Evolutionary conservation across 2,329 filamentous ascomycete genomes (phyloP).

Genomic region (Fusarium sp.): DNA sequence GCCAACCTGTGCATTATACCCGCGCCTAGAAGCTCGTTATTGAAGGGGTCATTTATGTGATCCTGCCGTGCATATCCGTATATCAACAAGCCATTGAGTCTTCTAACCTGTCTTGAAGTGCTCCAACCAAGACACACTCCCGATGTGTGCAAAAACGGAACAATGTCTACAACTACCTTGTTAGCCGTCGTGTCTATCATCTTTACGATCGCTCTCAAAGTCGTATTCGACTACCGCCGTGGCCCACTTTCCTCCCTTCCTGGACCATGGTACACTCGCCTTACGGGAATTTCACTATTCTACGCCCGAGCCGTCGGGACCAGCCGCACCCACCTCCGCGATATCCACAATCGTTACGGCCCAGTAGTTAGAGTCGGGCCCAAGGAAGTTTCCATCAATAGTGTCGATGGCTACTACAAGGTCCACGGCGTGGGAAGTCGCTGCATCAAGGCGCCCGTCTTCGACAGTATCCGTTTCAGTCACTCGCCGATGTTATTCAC

Average conservation of each 20-base stretch:
- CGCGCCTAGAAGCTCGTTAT: background rate
- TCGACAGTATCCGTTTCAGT: constrained; percentile 18
- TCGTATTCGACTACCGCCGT: background rate
- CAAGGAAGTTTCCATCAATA: constrained; percentile 6
- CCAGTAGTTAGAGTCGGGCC: constrained; percentile 11
- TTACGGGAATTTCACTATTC: background rate
- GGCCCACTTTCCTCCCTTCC: constrained; percentile 8
- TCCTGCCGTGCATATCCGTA: no score
- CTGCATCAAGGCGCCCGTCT: constrained; percentile 16
- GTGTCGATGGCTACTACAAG: constrained; percentile 23
- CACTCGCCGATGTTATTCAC: constrained; percentile 18
- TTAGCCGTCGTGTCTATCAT: rapidly evolving
- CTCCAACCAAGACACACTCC: background rate
- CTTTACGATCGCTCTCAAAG: background rate
- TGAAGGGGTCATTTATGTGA: background rate
- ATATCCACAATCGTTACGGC: background rate
- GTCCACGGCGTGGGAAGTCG: constrained; percentile 16
- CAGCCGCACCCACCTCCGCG: constrained; percentile 9
- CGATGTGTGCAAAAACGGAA: background rate
- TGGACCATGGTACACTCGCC: constrained; percentile 15
- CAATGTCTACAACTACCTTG: background rate
- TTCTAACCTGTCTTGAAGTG: background rate
- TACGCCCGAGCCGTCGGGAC: constrained; percentile 15
- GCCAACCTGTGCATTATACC: background rate
- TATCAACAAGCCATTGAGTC: background rate